Percentiles rank a stretch among this genome's conserved stretches.
phyloP scores from a whole-genome alignment of 2,329 filamentous ascomycete species.

The Ophiostoma perfectum region DNA sequence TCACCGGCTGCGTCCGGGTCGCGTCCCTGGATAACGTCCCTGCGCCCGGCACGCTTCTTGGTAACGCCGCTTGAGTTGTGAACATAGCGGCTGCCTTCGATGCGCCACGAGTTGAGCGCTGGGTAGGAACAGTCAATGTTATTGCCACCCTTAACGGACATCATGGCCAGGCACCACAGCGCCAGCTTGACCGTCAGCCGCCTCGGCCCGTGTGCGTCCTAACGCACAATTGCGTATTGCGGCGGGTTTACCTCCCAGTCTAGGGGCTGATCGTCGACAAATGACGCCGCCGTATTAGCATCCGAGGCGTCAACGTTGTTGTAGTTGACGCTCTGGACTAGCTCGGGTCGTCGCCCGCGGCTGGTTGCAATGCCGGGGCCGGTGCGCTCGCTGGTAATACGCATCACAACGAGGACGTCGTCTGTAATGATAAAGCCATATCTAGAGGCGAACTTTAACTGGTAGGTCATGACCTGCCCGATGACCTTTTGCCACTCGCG shows the following conservation, averaged over 20 bases:
- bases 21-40: not conserved
- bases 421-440: not conserved
- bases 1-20: too few species aligned
- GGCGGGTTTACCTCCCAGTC: not conserved
- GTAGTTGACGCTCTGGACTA: not conserved
- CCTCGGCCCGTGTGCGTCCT: not conserved
- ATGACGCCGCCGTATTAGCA: not conserved
- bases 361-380: not conserved
- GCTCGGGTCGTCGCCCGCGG: not conserved
- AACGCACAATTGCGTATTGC: not conserved
- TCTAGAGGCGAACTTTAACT: not conserved
- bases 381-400: not conserved
- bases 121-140: not conserved
- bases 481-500: not conserved
- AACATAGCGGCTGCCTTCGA: not conserved
- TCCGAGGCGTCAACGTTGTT: not conserved
- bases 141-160: not conserved
- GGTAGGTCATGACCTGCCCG: not conserved
- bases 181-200: slow-evolving; percentile 2
- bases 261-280: not conserved
- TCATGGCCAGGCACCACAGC: slow-evolving; percentile 12
- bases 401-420: not conserved
- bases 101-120: not conserved
- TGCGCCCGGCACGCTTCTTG: not conserved
- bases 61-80: not conserved